Evolutionary conservation across 306 rosid species (phyloP).

Genomic region (Crataegus laevigata): DNA sequence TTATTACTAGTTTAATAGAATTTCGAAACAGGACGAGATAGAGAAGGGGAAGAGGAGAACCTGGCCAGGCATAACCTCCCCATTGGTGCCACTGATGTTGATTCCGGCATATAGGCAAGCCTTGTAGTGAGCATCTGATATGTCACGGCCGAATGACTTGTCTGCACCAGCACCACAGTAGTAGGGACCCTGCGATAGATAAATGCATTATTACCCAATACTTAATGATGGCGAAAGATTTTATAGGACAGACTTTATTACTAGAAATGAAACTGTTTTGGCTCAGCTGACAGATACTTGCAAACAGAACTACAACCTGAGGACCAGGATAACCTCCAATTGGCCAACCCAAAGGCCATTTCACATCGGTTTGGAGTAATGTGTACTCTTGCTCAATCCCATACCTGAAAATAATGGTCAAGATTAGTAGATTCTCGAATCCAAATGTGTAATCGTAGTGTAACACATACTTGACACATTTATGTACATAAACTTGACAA

Average conservation of each 20-base stretch:
- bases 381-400: constrained; percentile 99
- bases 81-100: constrained; percentile 94
- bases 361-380: constrained; percentile 79
- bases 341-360: constrained; percentile 98
- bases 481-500: neutral
- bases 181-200: constrained; percentile 72
- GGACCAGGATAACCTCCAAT: constrained; percentile 99
- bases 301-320: constrained; percentile 48
- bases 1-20: constrained; percentile 1
- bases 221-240: neutral
- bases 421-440: constrained; percentile 18
- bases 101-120: constrained; percentile 98
- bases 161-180: constrained; percentile 95
- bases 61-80: constrained; percentile 99
- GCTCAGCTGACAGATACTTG: neutral
- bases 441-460: neutral
- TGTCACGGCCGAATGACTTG: constrained; percentile 97
- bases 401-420: constrained; percentile 52
- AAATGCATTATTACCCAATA: neutral
- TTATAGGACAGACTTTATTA: neutral
- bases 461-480: neutral
- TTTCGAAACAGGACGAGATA: constrained; percentile 14
- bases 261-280: neutral
- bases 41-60: constrained; percentile 32
- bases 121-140: constrained; percentile 98